Evolutionary conservation across 2,329 filamentous ascomycete species (phyloP).

Genomic region (Canariomyces notabilis): DNA sequence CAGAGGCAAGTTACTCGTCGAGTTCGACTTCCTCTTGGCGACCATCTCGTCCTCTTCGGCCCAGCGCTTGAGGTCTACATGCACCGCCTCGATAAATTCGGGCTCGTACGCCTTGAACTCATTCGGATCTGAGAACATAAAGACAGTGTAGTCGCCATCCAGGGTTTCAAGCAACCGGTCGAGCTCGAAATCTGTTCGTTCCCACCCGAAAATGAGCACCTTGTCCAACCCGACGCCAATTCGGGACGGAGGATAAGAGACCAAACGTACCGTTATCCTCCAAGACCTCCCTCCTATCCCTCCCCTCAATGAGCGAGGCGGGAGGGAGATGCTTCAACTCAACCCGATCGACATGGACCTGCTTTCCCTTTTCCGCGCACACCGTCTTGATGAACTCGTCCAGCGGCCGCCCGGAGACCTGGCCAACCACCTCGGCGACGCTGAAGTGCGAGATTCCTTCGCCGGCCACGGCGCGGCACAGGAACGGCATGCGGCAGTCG

Average conservation of each 20-base stretch:
- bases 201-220: conserved; percentile 9
- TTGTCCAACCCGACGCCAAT: conserved; percentile 3
- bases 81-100: conserved; percentile 57
- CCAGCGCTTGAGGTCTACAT: conserved; percentile 69
- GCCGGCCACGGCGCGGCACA: conserved; percentile 39
- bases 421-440: conserved; percentile 56
- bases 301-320: conserved; percentile 25
- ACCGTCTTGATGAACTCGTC: conserved; percentile 40
- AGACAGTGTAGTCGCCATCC: conserved; percentile 60
- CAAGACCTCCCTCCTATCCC: conserved; percentile 43
- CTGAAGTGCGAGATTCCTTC: conserved; percentile 33
- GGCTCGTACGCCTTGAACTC: conserved; percentile 57
- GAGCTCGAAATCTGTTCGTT: conserved; percentile 46
- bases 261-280: conserved; percentile 43
- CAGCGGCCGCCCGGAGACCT: conserved; percentile 39
- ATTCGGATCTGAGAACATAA: conserved; percentile 65
- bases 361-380: conserved; percentile 39
- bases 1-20: conserved; percentile 45
- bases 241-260: not conserved
- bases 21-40: conserved; percentile 36
- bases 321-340: conserved; percentile 38
- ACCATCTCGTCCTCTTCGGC: conserved; percentile 27
- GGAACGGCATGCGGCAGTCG: conserved; percentile 49
- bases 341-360: conserved; percentile 37
- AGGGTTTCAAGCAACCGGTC: conserved; percentile 41